Percentiles rank a stretch among this genome's conserved stretches.
Conservation (phyloP, 108 stramenopile species). For the Hondaea fermentalgiana region DNA sequence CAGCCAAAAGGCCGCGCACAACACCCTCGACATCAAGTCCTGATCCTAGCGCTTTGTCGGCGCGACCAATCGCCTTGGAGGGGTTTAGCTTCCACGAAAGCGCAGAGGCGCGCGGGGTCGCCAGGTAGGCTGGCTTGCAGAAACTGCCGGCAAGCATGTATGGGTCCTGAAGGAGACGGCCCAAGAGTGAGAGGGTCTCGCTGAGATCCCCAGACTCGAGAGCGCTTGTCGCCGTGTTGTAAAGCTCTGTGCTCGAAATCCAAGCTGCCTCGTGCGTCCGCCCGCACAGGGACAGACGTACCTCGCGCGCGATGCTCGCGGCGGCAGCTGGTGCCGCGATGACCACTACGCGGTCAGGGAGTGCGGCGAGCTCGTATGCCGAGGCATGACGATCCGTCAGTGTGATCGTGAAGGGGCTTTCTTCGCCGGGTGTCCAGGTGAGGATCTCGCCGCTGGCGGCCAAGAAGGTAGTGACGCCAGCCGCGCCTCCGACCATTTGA, state of each 20-base stretch:
- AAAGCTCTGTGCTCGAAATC: neutral
- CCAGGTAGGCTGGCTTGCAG: neutral
- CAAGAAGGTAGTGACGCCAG: neutral
- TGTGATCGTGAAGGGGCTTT: neutral
- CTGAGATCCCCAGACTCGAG: neutral
- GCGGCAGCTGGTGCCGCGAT: neutral
- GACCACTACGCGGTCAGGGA: neutral
- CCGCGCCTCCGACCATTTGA: neutral
- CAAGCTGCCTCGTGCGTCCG: neutral
- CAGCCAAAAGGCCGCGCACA: neutral
- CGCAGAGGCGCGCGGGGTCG: neutral
- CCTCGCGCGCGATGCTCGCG: neutral
- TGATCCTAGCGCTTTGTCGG: neutral
- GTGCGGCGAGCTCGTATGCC: neutral
- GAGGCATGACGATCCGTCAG: neutral
- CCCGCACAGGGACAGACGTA: neutral
- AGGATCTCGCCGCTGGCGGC: neutral
- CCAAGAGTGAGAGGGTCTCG: neutral
- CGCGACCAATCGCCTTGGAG: neutral
- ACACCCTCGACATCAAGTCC: neutral
- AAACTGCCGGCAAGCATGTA: neutral
- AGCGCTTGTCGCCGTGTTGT: neutral
- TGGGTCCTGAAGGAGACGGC: neutral
- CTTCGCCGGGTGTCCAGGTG: neutral
- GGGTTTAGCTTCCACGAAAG: neutral